A percentile compares a stretch with the other conserved stretches of the same genome.
Evolutionary conservation across 1,139 yeast genomes (phyloP).

Genomic region (Insectozyma bohioensis): DNA sequence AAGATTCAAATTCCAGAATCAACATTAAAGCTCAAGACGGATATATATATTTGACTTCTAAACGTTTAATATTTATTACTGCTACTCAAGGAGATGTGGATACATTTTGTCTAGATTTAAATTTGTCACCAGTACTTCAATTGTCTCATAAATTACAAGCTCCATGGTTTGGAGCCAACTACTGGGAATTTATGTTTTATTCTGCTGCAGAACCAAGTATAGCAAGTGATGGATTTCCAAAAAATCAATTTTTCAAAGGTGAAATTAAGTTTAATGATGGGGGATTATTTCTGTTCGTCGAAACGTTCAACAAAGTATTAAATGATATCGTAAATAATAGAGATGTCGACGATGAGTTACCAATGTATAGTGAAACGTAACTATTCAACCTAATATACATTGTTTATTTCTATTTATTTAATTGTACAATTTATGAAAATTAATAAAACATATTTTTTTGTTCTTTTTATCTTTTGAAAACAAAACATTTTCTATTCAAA

Average conservation of each 20-base stretch:
- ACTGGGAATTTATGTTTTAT: conserved; percentile 45
- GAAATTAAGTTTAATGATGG: conserved; percentile 46
- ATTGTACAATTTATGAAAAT: conserved; percentile 5
- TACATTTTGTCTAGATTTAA: conserved; percentile 34
- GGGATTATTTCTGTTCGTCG: conserved; percentile 43
- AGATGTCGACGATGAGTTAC: conserved; percentile 47
- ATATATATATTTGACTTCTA: conserved; percentile 35
- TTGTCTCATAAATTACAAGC: conserved; percentile 41
- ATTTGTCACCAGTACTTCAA: conserved; percentile 21
- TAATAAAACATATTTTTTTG: no score
- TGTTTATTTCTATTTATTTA: conserved; percentile 2
- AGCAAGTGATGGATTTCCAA: conserved; percentile 47
- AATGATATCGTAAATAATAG: conserved; percentile 35
- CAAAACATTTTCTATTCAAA: conserved; percentile 13
- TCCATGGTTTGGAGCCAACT: conserved; percentile 59
- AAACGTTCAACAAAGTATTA: conserved; percentile 25
- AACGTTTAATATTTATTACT: conserved; percentile 36
- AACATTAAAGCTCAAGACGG: conserved; percentile 36
- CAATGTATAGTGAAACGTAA: conserved; percentile 29
- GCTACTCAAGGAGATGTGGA: conserved; percentile 41
- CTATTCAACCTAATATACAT: not conserved
- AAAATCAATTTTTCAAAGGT: conserved; percentile 38
- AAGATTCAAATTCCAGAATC: conserved; percentile 13
- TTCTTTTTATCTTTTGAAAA: conserved; percentile 1
- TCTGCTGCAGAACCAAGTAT: conserved; percentile 26